A percentile compares a stretch with the other conserved stretches of the same genome.
phyloP scores from a whole-genome alignment of 1,284 basidiomycete species.

The Anthracocystis walkeri region DNA sequence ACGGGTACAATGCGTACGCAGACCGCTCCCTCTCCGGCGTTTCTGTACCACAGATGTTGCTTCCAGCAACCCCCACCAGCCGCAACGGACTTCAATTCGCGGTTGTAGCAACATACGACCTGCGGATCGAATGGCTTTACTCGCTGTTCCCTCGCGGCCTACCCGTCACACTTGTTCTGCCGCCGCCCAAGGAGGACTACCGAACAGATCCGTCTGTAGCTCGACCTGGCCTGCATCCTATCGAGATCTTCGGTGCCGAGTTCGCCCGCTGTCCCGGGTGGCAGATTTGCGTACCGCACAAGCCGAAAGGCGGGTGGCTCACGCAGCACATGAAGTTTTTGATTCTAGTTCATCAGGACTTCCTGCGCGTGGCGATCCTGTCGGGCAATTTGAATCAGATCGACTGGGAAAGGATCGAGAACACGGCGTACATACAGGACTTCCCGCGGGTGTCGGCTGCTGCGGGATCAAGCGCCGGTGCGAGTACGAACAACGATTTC shows the following conservation, averaged over 20 bases:
- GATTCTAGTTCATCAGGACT: slow-evolving; percentile 54
- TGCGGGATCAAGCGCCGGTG: not conserved
- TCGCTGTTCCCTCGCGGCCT: slow-evolving; percentile 48
- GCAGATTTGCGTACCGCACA: slow-evolving; percentile 53
- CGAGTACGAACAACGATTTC: slow-evolving; percentile 29
- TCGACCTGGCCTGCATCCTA: slow-evolving; percentile 46
- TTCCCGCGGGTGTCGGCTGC: slow-evolving; percentile 37
- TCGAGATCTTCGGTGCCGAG: slow-evolving; percentile 29
- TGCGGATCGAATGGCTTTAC: slow-evolving; percentile 63
- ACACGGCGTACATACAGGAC: slow-evolving; percentile 64
- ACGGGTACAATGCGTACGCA: slow-evolving; percentile 56
- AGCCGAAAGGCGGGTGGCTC: slow-evolving; percentile 48
- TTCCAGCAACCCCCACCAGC: slow-evolving; percentile 46
- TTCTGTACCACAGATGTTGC: slow-evolving; percentile 43
- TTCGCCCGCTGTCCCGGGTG: slow-evolving; percentile 39
- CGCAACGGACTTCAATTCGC: slow-evolving; percentile 45
- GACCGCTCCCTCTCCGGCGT: slow-evolving; percentile 20
- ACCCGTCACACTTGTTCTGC: slow-evolving; percentile 57
- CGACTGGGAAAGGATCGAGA: slow-evolving; percentile 67
- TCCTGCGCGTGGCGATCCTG: slow-evolving; percentile 55
- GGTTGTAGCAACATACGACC: slow-evolving; percentile 60
- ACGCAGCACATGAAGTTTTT: slow-evolving; percentile 65
- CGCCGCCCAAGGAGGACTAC: slow-evolving; percentile 46
- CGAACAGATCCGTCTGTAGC: slow-evolving; percentile 27
- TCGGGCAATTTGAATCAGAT: slow-evolving; percentile 61